phyloP scores from a whole-genome alignment of 805 yeast species.

The Cyberlindnera mycetangii region DNA sequence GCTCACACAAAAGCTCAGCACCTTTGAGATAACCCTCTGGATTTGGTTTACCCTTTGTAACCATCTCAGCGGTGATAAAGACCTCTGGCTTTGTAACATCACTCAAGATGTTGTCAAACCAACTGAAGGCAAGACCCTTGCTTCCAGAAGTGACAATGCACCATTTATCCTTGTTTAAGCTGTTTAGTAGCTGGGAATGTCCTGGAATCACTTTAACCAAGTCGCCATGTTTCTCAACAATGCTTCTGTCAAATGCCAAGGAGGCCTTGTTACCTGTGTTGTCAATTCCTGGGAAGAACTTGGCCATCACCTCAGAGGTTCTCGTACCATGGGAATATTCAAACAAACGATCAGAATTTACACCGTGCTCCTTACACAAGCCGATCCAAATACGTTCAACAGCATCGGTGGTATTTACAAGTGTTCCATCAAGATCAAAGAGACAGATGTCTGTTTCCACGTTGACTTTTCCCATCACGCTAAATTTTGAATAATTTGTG shows the following conservation, averaged over 20 bases:
- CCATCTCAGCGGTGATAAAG: slow-evolving; percentile 82
- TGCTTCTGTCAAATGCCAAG: slow-evolving; percentile 55
- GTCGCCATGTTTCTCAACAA: slow-evolving; percentile 70
- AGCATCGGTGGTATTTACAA: slow-evolving; percentile 79
- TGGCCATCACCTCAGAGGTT: slow-evolving; percentile 72
- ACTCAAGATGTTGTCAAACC: slow-evolving; percentile 62
- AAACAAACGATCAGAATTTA: slow-evolving; percentile 47
- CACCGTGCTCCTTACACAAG: slow-evolving; percentile 65
- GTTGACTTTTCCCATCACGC: slow-evolving; percentile 17
- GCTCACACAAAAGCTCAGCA: slow-evolving; percentile 45
- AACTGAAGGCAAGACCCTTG: slow-evolving; percentile 68
- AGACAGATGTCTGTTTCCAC: slow-evolving; percentile 33
- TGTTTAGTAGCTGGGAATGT: slow-evolving; percentile 58
- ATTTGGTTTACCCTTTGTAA: slow-evolving; percentile 78
- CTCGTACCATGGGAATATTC: slow-evolving; percentile 66
- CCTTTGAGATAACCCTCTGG: slow-evolving; percentile 67
- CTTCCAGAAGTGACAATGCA: slow-evolving; percentile 92
- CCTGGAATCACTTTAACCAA: slow-evolving; percentile 76
- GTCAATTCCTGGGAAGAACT: slow-evolving; percentile 74
- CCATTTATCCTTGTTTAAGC: slow-evolving; percentile 52
- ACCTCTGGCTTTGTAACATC: slow-evolving; percentile 61
- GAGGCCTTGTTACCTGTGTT: slow-evolving; percentile 59
- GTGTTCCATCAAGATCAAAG: slow-evolving; percentile 86
- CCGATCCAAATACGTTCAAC: slow-evolving; percentile 82
- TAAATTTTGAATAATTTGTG: neutral